Evolutionary conservation across 768 basidiomycete genomes (phyloP).

Genomic region (Boletellus ananas): DNA sequence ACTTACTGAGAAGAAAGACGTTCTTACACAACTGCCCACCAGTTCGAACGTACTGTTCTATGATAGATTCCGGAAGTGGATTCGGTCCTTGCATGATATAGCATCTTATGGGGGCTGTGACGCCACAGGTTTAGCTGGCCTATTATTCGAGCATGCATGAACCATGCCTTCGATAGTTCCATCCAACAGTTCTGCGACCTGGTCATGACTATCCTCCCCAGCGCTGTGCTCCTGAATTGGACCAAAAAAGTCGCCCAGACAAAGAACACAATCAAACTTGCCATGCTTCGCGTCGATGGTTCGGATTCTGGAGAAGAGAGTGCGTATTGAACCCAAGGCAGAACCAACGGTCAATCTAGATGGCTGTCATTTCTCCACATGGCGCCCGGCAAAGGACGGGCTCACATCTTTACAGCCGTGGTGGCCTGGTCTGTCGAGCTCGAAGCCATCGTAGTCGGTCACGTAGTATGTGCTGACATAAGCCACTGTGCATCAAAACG

Average conservation of each 20-base stretch:
- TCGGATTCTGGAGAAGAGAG: constrained; percentile 78
- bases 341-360: constrained; percentile 75
- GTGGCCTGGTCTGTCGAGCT: constrained; percentile 4
- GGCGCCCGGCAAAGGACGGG: not conserved
- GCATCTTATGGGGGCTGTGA: constrained; percentile 77
- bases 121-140: constrained; percentile 12
- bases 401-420: constrained; percentile 33
- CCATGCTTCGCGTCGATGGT: constrained; percentile 89
- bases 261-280: constrained; percentile 82
- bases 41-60: constrained; percentile 70
- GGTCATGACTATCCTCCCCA: constrained; percentile 39
- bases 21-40: constrained; percentile 80
- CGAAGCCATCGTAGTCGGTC: constrained; percentile 24
- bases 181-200: constrained; percentile 57
- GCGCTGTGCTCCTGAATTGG: constrained; percentile 35
- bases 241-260: constrained; percentile 85
- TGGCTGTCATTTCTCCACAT: constrained; percentile 2
- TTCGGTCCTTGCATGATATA: constrained; percentile 89
- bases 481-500: constrained; percentile 4
- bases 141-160: not conserved
- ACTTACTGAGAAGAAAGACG: constrained; percentile 81
- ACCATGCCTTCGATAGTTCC: constrained; percentile 63
- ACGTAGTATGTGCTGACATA: constrained; percentile 31
- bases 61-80: constrained; percentile 67
- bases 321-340: constrained; percentile 65